These are phyloP conservation scores for Arxiozyma telluris DNA, from an alignment of 1,139 yeast species.

Conservation along the genomic window DNA sequence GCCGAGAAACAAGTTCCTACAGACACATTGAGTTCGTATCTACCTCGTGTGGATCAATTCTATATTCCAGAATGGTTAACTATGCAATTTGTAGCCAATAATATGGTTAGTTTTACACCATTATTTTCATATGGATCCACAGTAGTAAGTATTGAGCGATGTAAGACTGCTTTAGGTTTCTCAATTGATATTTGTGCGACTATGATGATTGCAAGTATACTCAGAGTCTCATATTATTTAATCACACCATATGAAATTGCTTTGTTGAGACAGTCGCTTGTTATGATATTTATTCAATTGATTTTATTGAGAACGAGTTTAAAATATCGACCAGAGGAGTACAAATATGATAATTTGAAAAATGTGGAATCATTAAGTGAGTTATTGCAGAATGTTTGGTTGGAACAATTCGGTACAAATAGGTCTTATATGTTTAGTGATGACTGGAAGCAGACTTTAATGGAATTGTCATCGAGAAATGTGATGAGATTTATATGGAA, in stretches of 20 bases:
- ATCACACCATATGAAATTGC: slow-evolving; percentile 75
- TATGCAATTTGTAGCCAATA: slow-evolving; percentile 33
- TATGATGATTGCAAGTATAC: slow-evolving; percentile 69
- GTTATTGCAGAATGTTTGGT: slow-evolving; percentile 27
- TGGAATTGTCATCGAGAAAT: slow-evolving; percentile 16
- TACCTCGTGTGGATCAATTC: slow-evolving; percentile 34
- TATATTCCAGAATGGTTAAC: slow-evolving; percentile 39
- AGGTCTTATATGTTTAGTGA: slow-evolving; percentile 18
- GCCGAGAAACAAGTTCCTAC: slow-evolving; percentile 2
- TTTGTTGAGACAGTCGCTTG: slow-evolving; percentile 61
- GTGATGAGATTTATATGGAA: slow-evolving; percentile 18
- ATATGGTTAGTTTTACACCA: slow-evolving; percentile 62
- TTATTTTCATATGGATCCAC: slow-evolving; percentile 81
- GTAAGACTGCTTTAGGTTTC: slow-evolving; percentile 65
- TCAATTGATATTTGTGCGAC: slow-evolving; percentile 86
- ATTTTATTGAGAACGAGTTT: slow-evolving; percentile 55
- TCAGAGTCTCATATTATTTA: slow-evolving; percentile 67
- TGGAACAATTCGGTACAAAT: slow-evolving; percentile 24
- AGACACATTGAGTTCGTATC: slow-evolving; percentile 22
- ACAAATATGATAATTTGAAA: slow-evolving; percentile 29
- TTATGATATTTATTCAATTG: slow-evolving; percentile 70
- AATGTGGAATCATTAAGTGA: slow-evolving; percentile 23
- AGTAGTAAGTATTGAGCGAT: slow-evolving; percentile 53
- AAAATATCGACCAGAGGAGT: slow-evolving; percentile 41
- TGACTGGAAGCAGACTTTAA: slow-evolving; percentile 21